Evolutionary conservation across 2,329 filamentous ascomycete genomes (phyloP).

Genomic region (Leptographium lundbergii): DNA sequence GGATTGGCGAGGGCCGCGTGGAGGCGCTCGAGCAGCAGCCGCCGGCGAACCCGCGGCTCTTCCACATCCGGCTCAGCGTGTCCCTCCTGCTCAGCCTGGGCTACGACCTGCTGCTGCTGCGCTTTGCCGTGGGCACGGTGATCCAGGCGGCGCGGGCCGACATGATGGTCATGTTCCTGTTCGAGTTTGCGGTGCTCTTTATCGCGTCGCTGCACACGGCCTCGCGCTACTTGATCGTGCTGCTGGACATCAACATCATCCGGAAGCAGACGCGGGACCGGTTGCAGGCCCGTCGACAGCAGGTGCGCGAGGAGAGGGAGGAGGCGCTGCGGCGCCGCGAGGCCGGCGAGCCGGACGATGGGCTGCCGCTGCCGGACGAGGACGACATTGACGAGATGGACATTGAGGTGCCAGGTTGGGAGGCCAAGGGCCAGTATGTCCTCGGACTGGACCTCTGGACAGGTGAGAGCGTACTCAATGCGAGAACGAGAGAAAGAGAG

Average conservation of each 20-base stretch:
- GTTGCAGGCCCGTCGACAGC: constrained; percentile 52
- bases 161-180: constrained; percentile 99
- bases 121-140: constrained; percentile 70
- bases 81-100: constrained; percentile 68
- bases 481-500: too few relatives aligned
- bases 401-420: constrained; percentile 91
- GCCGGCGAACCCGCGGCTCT: constrained; percentile 73
- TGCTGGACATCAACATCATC: constrained; percentile 65
- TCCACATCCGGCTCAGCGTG: constrained; percentile 69
- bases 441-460: constrained; percentile 77
- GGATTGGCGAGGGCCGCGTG: constrained; percentile 91
- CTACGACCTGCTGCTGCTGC: constrained; percentile 70
- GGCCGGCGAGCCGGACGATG: constrained; percentile 15
- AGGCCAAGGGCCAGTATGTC: constrained; percentile 86
- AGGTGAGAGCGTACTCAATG: constrained; percentile 50
- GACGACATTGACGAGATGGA: constrained; percentile 82
- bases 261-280: constrained; percentile 60
- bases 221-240: constrained; percentile 63
- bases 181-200: constrained; percentile 83
- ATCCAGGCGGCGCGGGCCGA: constrained; percentile 81
- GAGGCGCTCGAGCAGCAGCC: constrained; percentile 94
- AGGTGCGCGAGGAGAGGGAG: constrained; percentile 48
- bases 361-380: constrained; percentile 36
- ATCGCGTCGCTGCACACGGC: constrained; percentile 71
- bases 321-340: constrained; percentile 37